Evolutionary conservation across 371 early-diverging fungal species (phyloP), one percentile per base, ranked within the genome.

Genomic region (Actinomucor elegans): DNA sequence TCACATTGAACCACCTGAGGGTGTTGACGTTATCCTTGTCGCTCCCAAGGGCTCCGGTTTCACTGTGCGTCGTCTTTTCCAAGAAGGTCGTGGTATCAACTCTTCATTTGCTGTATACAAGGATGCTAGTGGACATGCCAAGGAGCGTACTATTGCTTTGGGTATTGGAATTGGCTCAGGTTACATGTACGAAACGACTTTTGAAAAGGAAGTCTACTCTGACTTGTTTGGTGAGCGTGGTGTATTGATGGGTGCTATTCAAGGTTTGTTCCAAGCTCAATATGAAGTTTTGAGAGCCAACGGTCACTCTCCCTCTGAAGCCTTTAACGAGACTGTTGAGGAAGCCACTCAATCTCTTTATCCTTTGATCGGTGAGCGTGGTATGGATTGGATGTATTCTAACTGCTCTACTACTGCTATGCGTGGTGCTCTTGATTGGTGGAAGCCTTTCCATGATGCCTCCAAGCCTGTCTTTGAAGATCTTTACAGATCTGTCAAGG

Each of bases 271-370:
- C 88, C 84, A 87, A 50, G 98, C 98, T 37, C 98, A 97, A 75
- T 97, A 96, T 77, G 96, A 97, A 57, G 95, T 96, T 35, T 83
- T 97, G 59, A 88, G 96, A 64, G 91, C 93, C 63, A 87, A 90
- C 55, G 97, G 76, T 58, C 98, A 97, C 88, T 82, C 91, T 35
- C 98, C 98, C 49, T 94, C 95, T 28, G 98, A 97, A 81, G 98
- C 98, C 12, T 97, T 95, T 86, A 97, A 97, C 80, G 98, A 97
- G 78, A 97, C 98, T 61, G 98, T 97, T 59, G 98, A 97, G 81
- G 98, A 97, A 78, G 98, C 96, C 50, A 97, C 98, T n/a, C 96
- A 97, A 77, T 94, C 95, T 40, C 86, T 97, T 36, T 94, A 94
- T 74, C 98, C 98, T 35, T 84, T 97, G 70, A 91, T 97, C 64